Evolutionary conservation across 768 basidiomycete species (phyloP).

Genomic region (Suillus decipiens): DNA sequence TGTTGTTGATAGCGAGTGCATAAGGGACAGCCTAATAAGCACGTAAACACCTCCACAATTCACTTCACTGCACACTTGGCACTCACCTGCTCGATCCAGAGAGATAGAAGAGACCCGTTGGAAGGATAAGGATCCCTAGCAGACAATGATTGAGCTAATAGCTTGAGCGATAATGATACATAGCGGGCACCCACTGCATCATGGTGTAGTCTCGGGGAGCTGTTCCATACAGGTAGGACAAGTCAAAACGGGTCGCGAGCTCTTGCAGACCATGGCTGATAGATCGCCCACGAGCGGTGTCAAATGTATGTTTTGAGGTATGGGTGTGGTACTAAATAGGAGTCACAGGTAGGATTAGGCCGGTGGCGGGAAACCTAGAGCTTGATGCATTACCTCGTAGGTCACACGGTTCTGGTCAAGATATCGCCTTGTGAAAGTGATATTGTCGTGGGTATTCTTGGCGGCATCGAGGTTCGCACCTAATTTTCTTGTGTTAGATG

Average conservation of each 20-base stretch:
- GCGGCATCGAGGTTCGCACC: conserved; percentile 49
- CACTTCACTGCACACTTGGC: background rate
- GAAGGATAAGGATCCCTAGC: conserved; percentile 63
- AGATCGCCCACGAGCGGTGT: conserved; percentile 52
- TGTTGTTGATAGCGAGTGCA: conserved; percentile 62
- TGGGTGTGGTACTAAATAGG: conserved; percentile 63
- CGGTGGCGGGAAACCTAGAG: background rate
- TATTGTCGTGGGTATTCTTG: conserved; percentile 41
- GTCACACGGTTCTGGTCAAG: conserved; percentile 79
- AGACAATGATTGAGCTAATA: background rate
- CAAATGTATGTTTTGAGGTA: conserved; percentile 51
- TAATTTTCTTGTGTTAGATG: conserved; percentile 19
- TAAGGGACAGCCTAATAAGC: conserved; percentile 49
- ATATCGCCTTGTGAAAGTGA: conserved; percentile 71
- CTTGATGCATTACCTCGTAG: conserved; percentile 50
- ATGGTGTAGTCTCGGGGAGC: conserved; percentile 79
- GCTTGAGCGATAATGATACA: background rate
- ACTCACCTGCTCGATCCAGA: conserved; percentile 51
- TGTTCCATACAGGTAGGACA: conserved; percentile 63
- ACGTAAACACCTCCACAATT: background rate
- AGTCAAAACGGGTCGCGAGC: conserved; percentile 59
- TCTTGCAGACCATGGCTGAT: conserved; percentile 60
- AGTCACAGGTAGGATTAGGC: conserved; percentile 2
- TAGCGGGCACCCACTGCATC: conserved; percentile 44
- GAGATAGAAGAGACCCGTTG: conserved; percentile 57